Percentiles rank a stretch among this genome's conserved stretches.
phyloP scores from a whole-genome alignment of 176 grass and related monocot species.

The Triticum timopheevii region DNA sequence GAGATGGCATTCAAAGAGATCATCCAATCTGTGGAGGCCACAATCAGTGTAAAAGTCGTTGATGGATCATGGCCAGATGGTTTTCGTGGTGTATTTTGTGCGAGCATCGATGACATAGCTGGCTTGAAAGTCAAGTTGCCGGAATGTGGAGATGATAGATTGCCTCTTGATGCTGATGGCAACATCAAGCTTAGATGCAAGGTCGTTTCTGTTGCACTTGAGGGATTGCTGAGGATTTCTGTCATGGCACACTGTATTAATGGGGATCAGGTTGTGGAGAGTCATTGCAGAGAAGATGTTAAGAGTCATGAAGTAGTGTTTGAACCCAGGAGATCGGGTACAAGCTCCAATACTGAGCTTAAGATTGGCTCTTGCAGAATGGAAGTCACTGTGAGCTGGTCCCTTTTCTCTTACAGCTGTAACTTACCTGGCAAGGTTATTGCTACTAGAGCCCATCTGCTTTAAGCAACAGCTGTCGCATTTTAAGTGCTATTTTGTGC shows the following conservation, averaged over 20 bases:
- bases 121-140: background rate
- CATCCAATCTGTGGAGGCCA: background rate
- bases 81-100: background rate
- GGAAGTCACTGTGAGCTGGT: background rate
- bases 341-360: background rate
- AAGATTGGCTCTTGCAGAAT: background rate
- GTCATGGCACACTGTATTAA: background rate
- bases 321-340: background rate
- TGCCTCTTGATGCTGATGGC: background rate
- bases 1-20: background rate
- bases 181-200: background rate
- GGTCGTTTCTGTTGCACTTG: background rate
- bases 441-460: background rate
- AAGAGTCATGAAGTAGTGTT: background rate
- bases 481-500: too few relatives aligned
- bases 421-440: background rate
- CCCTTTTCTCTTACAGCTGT: background rate
- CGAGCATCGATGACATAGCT: background rate
- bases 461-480: too few relatives aligned
- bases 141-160: background rate
- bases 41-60: background rate
- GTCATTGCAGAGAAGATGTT: background rate
- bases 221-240: background rate
- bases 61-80: background rate
- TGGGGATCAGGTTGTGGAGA: background rate